Base-by-base conservation (phyloP, 192 early-diverging fungal species). In the Coemansia sp. region DNA sequence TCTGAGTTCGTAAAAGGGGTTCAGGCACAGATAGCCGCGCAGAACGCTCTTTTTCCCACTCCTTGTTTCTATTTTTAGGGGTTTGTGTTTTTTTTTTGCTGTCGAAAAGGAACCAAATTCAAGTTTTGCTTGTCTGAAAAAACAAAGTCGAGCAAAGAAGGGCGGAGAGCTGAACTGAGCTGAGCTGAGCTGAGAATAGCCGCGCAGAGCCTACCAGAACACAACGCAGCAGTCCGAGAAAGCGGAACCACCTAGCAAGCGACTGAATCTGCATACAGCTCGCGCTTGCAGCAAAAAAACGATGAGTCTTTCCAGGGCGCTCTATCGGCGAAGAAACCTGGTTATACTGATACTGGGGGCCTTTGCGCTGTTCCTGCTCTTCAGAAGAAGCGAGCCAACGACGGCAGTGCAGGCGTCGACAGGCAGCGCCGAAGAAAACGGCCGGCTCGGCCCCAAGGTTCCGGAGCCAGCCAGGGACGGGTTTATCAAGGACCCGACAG, bases 401-500 rank as follows among this genome's bases (percentile, higher is more conserved):
- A 39, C 34, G 6, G 56, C 56, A 45, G 5, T 27, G 3, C 27
- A 34, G 35, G 25, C 19, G 25, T 6, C 36, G 1, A 36, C 11
- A 34, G 22, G 16, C n/a, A 27, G 25, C 3, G 13, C 35, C n/a
- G n/a, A n/a, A 4, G 35, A 42, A 0, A 20, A 9, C 50, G 24
- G 10, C 7, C 3, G 22, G 27, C 25, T 32, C 0, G 13, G 19
- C 1, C 13, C 7, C 8, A 60, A 22, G 3, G 46, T 29, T 30
- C 58, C 6, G 18, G 45, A 52, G 30, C 47, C 49, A 0, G 19
- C 14, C 29, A 50, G 49, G 7, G 32, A 39, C 22, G 60, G 60
- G 30, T 61, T 61, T 16, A 42, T 59, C 19, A 57, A 53, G 58
- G 50, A 52, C 60, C 49, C 64, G 30, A 64, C 55, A 18, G 49